These are phyloP conservation scores for Stereum hirsutum DNA, from an alignment of 1,284 basidiomycete genomes.

Conservation along the genomic window DNA sequence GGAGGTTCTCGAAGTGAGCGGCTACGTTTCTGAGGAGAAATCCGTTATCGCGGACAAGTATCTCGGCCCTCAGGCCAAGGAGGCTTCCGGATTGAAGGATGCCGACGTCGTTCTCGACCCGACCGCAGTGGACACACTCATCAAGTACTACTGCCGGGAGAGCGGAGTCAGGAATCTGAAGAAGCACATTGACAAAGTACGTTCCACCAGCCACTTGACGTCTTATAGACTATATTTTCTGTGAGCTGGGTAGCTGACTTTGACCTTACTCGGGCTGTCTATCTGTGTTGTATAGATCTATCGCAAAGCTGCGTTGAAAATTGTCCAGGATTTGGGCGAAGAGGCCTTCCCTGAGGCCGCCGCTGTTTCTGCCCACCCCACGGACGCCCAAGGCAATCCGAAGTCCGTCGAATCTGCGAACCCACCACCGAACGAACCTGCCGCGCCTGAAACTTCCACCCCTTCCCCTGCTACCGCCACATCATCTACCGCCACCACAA, in stretches of 20 bases:
- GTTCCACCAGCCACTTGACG: too few relatives aligned
- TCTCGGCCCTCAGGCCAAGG: conserved; percentile 91
- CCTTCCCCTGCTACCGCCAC: conserved; percentile 15
- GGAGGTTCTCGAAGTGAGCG: conserved; percentile 96
- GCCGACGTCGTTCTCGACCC: conserved; percentile 75
- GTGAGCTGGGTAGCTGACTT: neutral
- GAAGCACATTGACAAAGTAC: conserved; percentile 92
- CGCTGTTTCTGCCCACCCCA: conserved; percentile 18
- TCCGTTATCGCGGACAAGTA: conserved; percentile 87
- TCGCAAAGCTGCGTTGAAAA: conserved; percentile 90
- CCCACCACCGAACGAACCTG: conserved; percentile 25
- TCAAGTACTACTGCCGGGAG: conserved; percentile 96
- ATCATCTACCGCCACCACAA: too few relatives aligned
- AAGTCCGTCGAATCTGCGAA: conserved; percentile 31
- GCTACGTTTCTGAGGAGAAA: conserved; percentile 98
- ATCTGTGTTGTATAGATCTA: conserved; percentile 66
- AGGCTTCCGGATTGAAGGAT: conserved; percentile 78
- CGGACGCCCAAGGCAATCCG: conserved; percentile 14
- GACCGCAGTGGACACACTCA: conserved; percentile 82
- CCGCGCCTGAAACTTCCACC: conserved; percentile 18
- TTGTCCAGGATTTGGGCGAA: conserved; percentile 90
- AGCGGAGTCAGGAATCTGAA: conserved; percentile 93
- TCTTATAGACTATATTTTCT: neutral
- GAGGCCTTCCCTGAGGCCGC: conserved; percentile 71
- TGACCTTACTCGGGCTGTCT: too few relatives aligned